These are phyloP conservation scores for Botryobasidium botryosum DNA, from an alignment of 768 basidiomycete genomes.

Conservation along the genomic window DNA sequence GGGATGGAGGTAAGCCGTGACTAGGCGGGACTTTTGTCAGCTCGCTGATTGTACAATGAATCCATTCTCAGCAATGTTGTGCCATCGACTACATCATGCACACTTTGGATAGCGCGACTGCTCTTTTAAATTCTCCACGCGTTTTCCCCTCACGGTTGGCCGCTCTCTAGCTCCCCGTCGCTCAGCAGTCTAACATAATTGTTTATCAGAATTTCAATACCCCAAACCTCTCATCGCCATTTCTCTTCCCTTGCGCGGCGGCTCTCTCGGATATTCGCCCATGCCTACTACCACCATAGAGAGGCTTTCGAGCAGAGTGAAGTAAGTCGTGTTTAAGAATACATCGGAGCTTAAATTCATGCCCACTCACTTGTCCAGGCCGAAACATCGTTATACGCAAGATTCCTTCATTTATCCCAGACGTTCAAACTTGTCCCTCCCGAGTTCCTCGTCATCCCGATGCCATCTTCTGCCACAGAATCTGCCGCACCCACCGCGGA, in stretches of 20 bases:
- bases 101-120: slow-evolving; percentile 85
- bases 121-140: slow-evolving; percentile 74
- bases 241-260: slow-evolving; percentile 81
- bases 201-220: slow-evolving; percentile 53
- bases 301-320: slow-evolving; percentile 83
- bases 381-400: slow-evolving; percentile 77
- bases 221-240: slow-evolving; percentile 63
- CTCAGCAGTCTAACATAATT: slow-evolving; percentile 2
- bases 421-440: slow-evolving; percentile 67
- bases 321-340: slow-evolving; percentile 11
- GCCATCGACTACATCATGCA: slow-evolving; percentile 93
- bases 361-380: slow-evolving; percentile 24
- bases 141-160: slow-evolving; percentile 80
- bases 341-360: not conserved
- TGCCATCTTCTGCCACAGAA: too few relatives aligned
- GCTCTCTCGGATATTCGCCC: slow-evolving; percentile 87
- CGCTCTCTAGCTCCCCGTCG: slow-evolving; percentile 10
- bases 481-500: too few relatives aligned
- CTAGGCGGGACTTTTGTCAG: not conserved
- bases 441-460: slow-evolving; percentile 78
- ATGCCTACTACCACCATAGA: slow-evolving; percentile 90
- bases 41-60: not conserved
- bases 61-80: slow-evolving; percentile 58
- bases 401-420: slow-evolving; percentile 69
- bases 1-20: slow-evolving; percentile 53